Percentiles rank a stretch among this genome's conserved stretches.
phyloP scores from a whole-genome alignment of 2,329 filamentous ascomycete genomes.

The Neofusicoccum cordaticola region DNA sequence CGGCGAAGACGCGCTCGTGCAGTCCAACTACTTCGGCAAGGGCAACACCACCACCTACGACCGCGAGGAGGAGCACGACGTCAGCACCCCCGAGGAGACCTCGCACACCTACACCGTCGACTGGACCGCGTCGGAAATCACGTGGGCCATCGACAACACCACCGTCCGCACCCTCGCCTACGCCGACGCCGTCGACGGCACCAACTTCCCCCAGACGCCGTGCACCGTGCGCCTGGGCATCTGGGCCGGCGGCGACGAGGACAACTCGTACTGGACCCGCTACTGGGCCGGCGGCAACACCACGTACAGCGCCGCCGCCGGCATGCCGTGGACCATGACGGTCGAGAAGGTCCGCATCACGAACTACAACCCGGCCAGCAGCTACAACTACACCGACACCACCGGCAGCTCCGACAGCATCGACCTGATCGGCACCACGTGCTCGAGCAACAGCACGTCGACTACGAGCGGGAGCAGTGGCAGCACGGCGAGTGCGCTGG shows the following conservation, averaged over 20 bases:
- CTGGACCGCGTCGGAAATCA: slow-evolving; percentile 67
- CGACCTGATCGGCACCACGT: slow-evolving; percentile 32
- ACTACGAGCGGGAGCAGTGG: not conserved
- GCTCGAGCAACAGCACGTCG: not conserved
- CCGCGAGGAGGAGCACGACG: slow-evolving; percentile 61
- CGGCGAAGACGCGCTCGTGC: slow-evolving; percentile 56
- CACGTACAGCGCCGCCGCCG: slow-evolving; percentile 41
- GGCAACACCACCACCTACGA: slow-evolving; percentile 67
- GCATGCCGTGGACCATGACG: slow-evolving; percentile 49
- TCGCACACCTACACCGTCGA: slow-evolving; percentile 66
- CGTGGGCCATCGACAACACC: slow-evolving; percentile 68
- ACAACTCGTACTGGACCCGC: slow-evolving; percentile 50
- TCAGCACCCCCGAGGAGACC: slow-evolving; percentile 56
- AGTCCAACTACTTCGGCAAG: slow-evolving; percentile 74
- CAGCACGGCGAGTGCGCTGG: not conserved
- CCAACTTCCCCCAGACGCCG: slow-evolving; percentile 72
- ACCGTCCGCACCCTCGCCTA: slow-evolving; percentile 62
- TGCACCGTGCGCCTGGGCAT: slow-evolving; percentile 56
- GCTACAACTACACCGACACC: slow-evolving; percentile 51
- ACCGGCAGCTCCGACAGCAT: slow-evolving; percentile 50
- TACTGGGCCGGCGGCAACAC: slow-evolving; percentile 64
- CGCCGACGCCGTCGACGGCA: slow-evolving; percentile 54
- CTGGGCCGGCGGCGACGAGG: slow-evolving; percentile 49
- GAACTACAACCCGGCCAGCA: slow-evolving; percentile 51
- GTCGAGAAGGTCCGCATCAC: slow-evolving; percentile 50